Evolutionary conservation across 2,329 filamentous ascomycete genomes (phyloP).

Genomic region (Botrytis tulipae): DNA sequence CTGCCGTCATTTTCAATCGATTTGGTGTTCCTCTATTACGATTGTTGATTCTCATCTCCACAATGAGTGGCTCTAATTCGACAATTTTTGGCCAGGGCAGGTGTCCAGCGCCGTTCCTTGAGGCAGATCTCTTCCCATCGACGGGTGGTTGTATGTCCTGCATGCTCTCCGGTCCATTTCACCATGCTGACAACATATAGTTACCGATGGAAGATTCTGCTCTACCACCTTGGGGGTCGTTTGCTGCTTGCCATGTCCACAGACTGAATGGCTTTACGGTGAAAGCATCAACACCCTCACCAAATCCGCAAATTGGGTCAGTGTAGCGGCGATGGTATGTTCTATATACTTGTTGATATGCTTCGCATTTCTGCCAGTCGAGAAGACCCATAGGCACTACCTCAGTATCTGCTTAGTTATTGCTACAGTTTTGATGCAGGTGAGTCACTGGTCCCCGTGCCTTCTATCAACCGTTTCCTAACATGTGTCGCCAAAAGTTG

Average conservation of each 20-base stretch:
- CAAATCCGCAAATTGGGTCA: constrained; percentile 75
- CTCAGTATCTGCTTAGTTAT: constrained; percentile 82
- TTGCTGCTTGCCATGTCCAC: constrained; percentile 90
- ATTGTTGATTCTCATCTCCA: constrained; percentile 1
- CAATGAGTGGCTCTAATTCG: constrained; percentile 22
- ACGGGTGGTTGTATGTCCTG: constrained; percentile 63
- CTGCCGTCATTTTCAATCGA: constrained; percentile 11
- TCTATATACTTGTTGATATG: constrained; percentile 76
- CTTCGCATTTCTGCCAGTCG: constrained; percentile 76
- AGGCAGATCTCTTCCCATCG: constrained; percentile 57
- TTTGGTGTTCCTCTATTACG: background rate
- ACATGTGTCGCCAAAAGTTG: constrained; percentile 52
- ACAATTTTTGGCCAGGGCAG: constrained; percentile 19
- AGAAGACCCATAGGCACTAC: constrained; percentile 90
- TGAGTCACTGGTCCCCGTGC: constrained; percentile 46
- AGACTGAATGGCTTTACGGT: constrained; percentile 72
- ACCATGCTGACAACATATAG: constrained; percentile 39
- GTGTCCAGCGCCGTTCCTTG: constrained; percentile 70
- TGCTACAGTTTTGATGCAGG: constrained; percentile 75
- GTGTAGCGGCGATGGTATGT: constrained; percentile 69
- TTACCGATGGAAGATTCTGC: constrained; percentile 57
- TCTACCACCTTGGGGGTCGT: constrained; percentile 50
- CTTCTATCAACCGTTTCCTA: constrained; percentile 6
- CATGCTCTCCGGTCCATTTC: background rate
- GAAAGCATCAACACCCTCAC: constrained; percentile 60